A percentile compares a stretch with the other conserved stretches of the same genome.
Conservation (phyloP, 352 stramenopile species). For the Phytophthora europaea region DNA sequence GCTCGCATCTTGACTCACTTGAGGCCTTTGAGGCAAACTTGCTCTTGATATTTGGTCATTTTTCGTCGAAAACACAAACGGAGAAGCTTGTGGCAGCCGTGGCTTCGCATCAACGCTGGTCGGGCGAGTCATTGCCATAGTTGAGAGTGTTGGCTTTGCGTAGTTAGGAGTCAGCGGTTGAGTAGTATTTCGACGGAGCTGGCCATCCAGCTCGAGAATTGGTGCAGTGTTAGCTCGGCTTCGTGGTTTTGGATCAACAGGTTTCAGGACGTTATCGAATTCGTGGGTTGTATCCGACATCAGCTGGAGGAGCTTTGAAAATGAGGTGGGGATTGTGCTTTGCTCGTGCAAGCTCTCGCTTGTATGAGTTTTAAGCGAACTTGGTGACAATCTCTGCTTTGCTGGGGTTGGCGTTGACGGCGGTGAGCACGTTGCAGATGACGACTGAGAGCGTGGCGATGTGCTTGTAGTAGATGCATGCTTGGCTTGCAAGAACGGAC, state of each 20-base stretch:
- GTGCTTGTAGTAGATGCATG: neutral
- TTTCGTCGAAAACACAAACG: constrained; percentile 17
- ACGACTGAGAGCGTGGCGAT: constrained; percentile 14
- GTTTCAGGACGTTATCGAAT: constrained; percentile 14
- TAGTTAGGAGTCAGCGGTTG: constrained; percentile 27
- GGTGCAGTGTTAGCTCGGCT: constrained; percentile 23
- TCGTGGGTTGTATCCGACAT: constrained; percentile 30
- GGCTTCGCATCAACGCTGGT: constrained; percentile 34
- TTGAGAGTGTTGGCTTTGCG: constrained; percentile 28
- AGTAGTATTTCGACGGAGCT: neutral
- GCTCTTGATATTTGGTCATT: neutral
- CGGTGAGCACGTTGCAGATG: constrained; percentile 11
- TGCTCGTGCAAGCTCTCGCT: constrained; percentile 1
- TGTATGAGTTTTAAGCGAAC: neutral
- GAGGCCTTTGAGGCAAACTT: neutral
- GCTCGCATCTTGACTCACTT: neutral
- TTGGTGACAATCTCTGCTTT: constrained; percentile 16
- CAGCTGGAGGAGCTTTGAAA: constrained; percentile 47
- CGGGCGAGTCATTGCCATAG: constrained; percentile 16
- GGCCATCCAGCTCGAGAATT: neutral
- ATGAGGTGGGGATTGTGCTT: constrained; percentile 39
- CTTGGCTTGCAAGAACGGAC: constrained; percentile 27
- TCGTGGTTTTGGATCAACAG: constrained; percentile 4
- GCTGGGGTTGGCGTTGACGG: constrained; percentile 14
- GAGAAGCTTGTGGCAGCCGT: neutral